Evolutionary conservation across 2,329 filamentous ascomycete genomes (phyloP), one percentile per base, ranked within the genome.

Genomic region (Colletotrichum higginsianum): DNA sequence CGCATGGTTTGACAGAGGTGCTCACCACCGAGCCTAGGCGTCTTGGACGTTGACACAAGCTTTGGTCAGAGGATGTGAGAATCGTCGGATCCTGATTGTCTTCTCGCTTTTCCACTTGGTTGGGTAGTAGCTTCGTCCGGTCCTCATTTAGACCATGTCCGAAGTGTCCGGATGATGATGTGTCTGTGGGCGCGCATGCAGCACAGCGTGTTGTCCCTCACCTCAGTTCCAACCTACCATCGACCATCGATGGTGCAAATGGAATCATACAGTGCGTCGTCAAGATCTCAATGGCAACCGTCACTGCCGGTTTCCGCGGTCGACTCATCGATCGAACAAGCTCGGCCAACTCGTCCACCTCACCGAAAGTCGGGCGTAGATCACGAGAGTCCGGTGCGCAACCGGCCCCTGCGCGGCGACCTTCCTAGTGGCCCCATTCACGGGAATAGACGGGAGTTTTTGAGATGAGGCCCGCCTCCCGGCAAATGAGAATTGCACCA

Each of bases 401-500:
- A 69, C 52, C 46, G 66, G 44, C 35, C 66, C 61, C 49, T 53
- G 40, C 63, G 38, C 23, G 8, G n/a, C n/a, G 21, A 15, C 42
- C 30, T 53, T 44, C 15, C 26, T 50, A 38, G 52, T 42, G 50
- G 46, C 42, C 64, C 53, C 38, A 50, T 47, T 46, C 42, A 15
- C 69, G 69, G 66, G 69, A 72, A 64, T 72, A 63, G 65, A 72
- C 69, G 65, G 69, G 60, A 64, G 40, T 46, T 46, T 47, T 47
- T 42, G 57, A 62, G 65, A 49, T 56, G 58, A 63, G 66, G 58
- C 50, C 66, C 50, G 38, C 38, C 50, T 18, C 16, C 53, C 23
- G 56, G 64, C 47, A 46, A 26, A 47, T 62, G 56, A 67, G 57
- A 30, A 52, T 35, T 47, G 7, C 60, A 16, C 16, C n/a, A 50